These are phyloP conservation scores for Solanum corneliomulleri DNA, from an alignment of 257 asterid genomes.

Conservation along the genomic window DNA sequence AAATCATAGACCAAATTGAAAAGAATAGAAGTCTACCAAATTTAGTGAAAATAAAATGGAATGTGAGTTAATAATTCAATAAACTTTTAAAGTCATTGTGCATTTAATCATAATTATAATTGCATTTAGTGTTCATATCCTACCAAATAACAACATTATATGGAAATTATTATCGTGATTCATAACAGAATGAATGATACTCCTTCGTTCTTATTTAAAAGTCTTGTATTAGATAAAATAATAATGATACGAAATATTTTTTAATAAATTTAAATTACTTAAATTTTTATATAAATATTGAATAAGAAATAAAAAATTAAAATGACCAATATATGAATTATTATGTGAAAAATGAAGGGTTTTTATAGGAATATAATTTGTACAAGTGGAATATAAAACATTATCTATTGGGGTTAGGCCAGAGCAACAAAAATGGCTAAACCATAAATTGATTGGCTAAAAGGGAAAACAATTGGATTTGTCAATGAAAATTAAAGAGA, in stretches of 20 bases:
- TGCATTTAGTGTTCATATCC: neutral
- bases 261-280: no score
- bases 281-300: neutral
- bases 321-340: neutral
- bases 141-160: neutral
- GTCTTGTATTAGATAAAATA: no score
- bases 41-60: neutral
- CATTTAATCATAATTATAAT: neutral
- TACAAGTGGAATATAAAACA: neutral
- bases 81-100: neutral
- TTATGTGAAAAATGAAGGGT: neutral
- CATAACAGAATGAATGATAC: neutral
- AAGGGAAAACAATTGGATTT: neutral
- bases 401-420: neutral
- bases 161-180: neutral
- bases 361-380: neutral
- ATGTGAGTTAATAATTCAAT: neutral
- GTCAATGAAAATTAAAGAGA: neutral
- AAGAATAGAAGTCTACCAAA: neutral
- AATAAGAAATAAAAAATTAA: neutral
- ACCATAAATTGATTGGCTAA: conserved; percentile 1
- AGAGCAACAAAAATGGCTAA: neutral
- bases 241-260: no score
- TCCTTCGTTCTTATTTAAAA: no score
- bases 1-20: neutral